Conservation (phyloP, 2,329 filamentous ascomycete genomes). For the Xylaria sp. region DNA sequence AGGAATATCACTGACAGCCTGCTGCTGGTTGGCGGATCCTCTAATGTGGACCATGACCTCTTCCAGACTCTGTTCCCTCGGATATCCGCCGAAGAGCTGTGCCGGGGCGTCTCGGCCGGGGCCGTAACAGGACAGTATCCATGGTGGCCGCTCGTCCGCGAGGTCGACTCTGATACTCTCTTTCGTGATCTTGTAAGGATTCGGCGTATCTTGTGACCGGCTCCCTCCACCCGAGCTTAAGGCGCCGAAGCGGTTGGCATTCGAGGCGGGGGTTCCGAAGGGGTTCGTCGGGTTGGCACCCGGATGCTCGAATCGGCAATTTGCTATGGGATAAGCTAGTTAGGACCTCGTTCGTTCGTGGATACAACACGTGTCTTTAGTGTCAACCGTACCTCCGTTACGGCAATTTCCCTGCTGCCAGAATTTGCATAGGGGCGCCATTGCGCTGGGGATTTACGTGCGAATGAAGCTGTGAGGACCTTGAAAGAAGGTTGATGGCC, state of each 20-base stretch:
- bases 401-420: constrained; percentile 67
- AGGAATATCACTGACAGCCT: constrained; percentile 48
- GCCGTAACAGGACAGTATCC: constrained; percentile 85
- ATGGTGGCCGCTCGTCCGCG: constrained; percentile 71
- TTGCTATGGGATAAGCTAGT: constrained; percentile 40
- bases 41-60: constrained; percentile 81
- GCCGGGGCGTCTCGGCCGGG: constrained; percentile 76
- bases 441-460: constrained; percentile 4
- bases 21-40: constrained; percentile 36
- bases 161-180: constrained; percentile 69
- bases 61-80: constrained; percentile 84
- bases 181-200: constrained; percentile 55
- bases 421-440: constrained; percentile 61
- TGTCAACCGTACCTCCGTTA: constrained; percentile 50
- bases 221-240: constrained; percentile 25
- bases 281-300: constrained; percentile 42
- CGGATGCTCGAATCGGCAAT: constrained; percentile 59
- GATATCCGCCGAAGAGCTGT: constrained; percentile 79
- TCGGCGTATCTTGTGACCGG: constrained; percentile 21
- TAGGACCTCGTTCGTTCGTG: not conserved
- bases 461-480: not conserved
- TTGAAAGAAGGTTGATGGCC: constrained; percentile 1
- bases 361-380: constrained; percentile 15
- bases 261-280: constrained; percentile 40
- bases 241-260: constrained; percentile 38